phyloP scores from a whole-genome alignment of 352 stramenopile genomes.

The Blastocystis hominis region DNA sequence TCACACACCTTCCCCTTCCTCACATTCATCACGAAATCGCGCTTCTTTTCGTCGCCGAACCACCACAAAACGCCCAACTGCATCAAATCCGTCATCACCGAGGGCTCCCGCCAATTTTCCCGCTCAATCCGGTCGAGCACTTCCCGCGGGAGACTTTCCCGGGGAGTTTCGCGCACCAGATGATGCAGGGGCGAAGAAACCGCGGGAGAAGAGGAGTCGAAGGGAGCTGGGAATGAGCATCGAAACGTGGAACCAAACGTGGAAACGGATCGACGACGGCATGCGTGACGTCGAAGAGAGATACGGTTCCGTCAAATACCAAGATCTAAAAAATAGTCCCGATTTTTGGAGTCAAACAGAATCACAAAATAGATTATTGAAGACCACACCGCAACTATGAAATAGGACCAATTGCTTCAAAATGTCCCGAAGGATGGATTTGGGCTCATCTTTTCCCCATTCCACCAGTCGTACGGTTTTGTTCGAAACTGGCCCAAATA shows the following conservation, averaged over 20 bases:
- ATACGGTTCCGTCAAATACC: neutral
- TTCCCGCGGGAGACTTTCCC: neutral
- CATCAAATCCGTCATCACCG: neutral
- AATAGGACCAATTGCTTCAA: neutral
- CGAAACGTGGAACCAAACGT: neutral
- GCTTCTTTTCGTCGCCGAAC: neutral
- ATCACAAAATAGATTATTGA: neutral
- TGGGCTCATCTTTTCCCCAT: neutral
- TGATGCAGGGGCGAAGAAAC: neutral
- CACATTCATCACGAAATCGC: neutral
- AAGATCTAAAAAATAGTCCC: neutral
- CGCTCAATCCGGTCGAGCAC: too few relatives aligned
- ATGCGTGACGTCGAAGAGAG: conserved; percentile 14
- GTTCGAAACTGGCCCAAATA: neutral
- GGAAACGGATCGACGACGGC: neutral
- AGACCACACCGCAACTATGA: neutral
- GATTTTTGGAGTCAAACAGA: neutral
- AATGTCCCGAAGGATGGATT: neutral
- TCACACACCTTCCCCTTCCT: neutral
- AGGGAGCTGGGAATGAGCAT: neutral
- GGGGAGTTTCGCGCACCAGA: neutral
- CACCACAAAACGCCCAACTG: neutral
- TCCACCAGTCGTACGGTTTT: too few relatives aligned
- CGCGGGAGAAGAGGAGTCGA: neutral
- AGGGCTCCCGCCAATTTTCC: neutral